A percentile compares a stretch with the other conserved stretches of the same genome.
These are phyloP conservation scores for Phycomyces nitens DNA, from an alignment of 192 early-diverging fungal genomes.

Conservation along the genomic window DNA sequence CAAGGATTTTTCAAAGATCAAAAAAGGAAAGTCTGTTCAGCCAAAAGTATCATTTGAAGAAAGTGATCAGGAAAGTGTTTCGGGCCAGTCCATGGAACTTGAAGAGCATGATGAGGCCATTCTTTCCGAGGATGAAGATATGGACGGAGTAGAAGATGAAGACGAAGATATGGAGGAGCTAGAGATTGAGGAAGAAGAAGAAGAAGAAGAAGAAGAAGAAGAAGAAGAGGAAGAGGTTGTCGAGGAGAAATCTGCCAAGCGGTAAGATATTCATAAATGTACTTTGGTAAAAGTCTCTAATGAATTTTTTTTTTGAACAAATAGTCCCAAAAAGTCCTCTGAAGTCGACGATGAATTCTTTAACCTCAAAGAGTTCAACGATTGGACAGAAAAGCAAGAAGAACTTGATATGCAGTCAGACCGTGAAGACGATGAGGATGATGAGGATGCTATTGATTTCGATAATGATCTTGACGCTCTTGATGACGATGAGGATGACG, in stretches of 20 bases:
- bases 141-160: slow-evolving; percentile 32
- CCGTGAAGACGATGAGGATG: slow-evolving; percentile 55
- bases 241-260: slow-evolving; percentile 19
- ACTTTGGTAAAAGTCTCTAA: not conserved
- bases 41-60: slow-evolving; percentile 43
- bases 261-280: slow-evolving; percentile 12
- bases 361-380: slow-evolving; percentile 87
- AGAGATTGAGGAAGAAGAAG: slow-evolving; percentile 41
- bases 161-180: slow-evolving; percentile 29
- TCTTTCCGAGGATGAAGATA: slow-evolving; percentile 41
- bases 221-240: slow-evolving; percentile 36
- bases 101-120: slow-evolving; percentile 33
- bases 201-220: slow-evolving; percentile 41
- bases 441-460: slow-evolving; percentile 66
- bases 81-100: slow-evolving; percentile 35
- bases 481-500: slow-evolving; percentile 59
- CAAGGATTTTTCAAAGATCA: slow-evolving; percentile 37
- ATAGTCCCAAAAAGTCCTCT: slow-evolving; percentile 41
- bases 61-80: slow-evolving; percentile 33
- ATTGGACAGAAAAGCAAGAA: slow-evolving; percentile 66
- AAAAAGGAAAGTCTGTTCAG: slow-evolving; percentile 8
- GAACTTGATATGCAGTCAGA: slow-evolving; percentile 54
- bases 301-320: too few relatives aligned
- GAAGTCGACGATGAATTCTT: slow-evolving; percentile 94
- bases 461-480: slow-evolving; percentile 60